phyloP scores from a whole-genome alignment of 1,284 basidiomycete genomes.

The Nidula niveotomentosa region DNA sequence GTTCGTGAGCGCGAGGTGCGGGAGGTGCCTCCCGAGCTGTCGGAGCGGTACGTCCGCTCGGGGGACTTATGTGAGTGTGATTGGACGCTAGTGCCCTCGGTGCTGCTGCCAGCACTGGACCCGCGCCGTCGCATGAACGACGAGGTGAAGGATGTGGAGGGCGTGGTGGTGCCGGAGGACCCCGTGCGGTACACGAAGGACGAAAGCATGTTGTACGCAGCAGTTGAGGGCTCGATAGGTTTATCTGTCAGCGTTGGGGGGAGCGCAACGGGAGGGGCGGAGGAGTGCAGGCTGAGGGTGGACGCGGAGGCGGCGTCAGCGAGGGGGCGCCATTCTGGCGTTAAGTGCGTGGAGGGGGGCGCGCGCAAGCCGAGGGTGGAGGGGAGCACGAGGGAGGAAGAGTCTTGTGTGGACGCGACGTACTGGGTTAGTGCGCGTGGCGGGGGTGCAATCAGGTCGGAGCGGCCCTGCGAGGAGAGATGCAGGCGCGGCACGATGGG shows the following conservation, averaged over 20 bases:
- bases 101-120: too few species aligned
- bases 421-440: slow-evolving; percentile 75
- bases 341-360: slow-evolving; percentile 31
- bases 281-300: slow-evolving; percentile 16
- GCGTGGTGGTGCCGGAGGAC: slow-evolving; percentile 27
- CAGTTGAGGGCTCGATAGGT: slow-evolving; percentile 38
- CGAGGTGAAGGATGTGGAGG: slow-evolving; percentile 20
- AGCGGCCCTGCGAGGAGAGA: slow-evolving; percentile 48
- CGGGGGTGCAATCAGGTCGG: slow-evolving; percentile 59
- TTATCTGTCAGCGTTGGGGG: slow-evolving; percentile 31
- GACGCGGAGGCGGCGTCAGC: slow-evolving; percentile 22
- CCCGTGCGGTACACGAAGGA: slow-evolving; percentile 42
- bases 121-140: slow-evolving; percentile 13
- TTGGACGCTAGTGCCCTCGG: too few species aligned
- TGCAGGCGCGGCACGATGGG: slow-evolving; percentile 40
- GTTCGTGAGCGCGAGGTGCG: slow-evolving; percentile 14
- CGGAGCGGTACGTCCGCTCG: neutral
- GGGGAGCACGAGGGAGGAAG: slow-evolving; percentile 56
- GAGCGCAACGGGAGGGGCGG: slow-evolving; percentile 8
- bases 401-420: slow-evolving; percentile 53
- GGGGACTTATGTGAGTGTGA: neutral
- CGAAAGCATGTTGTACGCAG: slow-evolving; percentile 60
- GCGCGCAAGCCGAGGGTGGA: slow-evolving; percentile 68
- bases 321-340: slow-evolving; percentile 17
- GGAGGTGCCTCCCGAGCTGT: neutral